Evolutionary conservation across 2,329 filamentous ascomycete species (phyloP).

Genomic region (Sporothrix luriei): DNA sequence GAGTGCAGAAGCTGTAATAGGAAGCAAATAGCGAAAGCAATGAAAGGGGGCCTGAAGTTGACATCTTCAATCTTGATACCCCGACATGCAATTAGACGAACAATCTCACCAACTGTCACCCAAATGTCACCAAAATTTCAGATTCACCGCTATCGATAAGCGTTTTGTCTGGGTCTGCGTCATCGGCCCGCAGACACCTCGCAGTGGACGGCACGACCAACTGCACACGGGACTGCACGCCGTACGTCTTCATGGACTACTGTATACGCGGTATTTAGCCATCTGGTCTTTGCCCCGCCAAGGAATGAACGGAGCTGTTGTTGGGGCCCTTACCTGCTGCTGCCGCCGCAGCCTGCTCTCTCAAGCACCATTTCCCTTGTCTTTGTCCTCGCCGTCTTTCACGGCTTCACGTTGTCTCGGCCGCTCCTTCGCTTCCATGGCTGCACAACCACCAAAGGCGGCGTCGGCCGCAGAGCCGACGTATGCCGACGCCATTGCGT

Average conservation of each 20-base stretch:
- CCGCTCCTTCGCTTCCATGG: not conserved
- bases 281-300: not conserved
- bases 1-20: not conserved
- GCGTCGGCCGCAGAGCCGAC: conserved; percentile 10
- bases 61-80: not conserved
- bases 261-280: conserved; percentile 9
- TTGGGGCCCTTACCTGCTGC: conserved; percentile 27
- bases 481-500: conserved; percentile 75
- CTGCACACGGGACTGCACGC: conserved; percentile 5
- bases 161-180: conserved; percentile 3
- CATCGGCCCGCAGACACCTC: conserved; percentile 25
- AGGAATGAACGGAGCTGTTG: conserved; percentile 22
- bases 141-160: conserved; percentile 19
- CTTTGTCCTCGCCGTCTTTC: not conserved
- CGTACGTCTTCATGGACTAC: not conserved
- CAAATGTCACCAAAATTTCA: conserved; percentile 1
- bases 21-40: not conserved
- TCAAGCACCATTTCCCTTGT: not conserved
- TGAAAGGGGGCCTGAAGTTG: not conserved
- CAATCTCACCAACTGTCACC: not conserved
- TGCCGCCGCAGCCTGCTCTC: conserved; percentile 9
- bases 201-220: not conserved
- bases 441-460: not conserved
- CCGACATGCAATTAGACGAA: conserved; percentile 14
- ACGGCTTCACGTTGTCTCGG: not conserved